Evolutionary conservation across 106 monocot species (phyloP).

Genomic region (Hemerocallis citrina): DNA sequence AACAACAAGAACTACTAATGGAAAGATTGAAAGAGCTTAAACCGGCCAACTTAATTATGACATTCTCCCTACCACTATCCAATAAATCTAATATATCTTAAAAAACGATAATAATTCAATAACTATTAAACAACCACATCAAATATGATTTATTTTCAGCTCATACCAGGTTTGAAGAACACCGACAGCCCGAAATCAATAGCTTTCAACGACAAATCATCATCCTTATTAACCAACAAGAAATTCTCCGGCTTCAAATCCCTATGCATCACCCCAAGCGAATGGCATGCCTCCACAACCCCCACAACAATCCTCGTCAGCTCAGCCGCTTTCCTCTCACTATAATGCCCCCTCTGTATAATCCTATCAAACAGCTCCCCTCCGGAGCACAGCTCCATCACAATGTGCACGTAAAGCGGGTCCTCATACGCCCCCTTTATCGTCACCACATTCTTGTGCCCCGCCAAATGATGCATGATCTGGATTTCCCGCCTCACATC

Average conservation of each 20-base stretch:
- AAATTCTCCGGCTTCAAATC: conserved; percentile 48
- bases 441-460: conserved; percentile 34
- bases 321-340: conserved; percentile 39
- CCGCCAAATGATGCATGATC: conserved; percentile 41
- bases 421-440: conserved; percentile 45
- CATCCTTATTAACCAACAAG: conserved; percentile 34
- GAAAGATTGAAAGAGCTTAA: not conserved
- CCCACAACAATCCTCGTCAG: conserved; percentile 33
- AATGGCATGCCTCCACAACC: conserved; percentile 46
- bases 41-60: not conserved
- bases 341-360: conserved; percentile 37
- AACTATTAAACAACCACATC: not conserved
- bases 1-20: too few species aligned
- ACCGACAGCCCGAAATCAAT: conserved; percentile 44
- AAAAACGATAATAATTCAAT: not conserved
- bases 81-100: not conserved
- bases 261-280: conserved; percentile 43
- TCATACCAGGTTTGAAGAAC: conserved; percentile 44
- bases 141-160: not conserved
- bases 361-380: conserved; percentile 43
- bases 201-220: conserved; percentile 35
- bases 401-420: conserved; percentile 32
- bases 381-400: conserved; percentile 36
- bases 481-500: conserved; percentile 41
- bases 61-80: not conserved